Percentiles rank a stretch among this genome's conserved stretches.
Conservation (phyloP, 441 rosid species). For the Metrosideros polymorpha region DNA sequence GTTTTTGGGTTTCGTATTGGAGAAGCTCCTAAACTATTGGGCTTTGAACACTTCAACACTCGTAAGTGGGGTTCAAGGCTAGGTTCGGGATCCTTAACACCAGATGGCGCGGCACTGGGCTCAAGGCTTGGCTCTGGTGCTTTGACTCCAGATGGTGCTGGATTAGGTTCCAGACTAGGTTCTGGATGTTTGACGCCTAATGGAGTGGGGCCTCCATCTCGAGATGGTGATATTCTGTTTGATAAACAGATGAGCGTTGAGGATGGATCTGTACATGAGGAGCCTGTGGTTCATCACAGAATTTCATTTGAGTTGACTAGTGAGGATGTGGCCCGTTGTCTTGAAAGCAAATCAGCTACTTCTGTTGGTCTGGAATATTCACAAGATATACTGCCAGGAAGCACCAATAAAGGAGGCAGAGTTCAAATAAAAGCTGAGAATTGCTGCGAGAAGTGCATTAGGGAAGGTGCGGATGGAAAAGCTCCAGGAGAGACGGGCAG, state of each 20-base stretch:
- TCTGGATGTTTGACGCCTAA: constrained; percentile 64
- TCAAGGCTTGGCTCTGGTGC: constrained; percentile 42
- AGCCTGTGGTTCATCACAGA: constrained; percentile 54
- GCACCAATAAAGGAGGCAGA: neutral
- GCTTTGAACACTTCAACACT: constrained; percentile 62
- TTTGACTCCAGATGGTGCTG: constrained; percentile 1
- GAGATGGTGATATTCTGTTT: constrained; percentile 16
- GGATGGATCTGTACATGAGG: constrained; percentile 37
- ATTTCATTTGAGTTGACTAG: constrained; percentile 92
- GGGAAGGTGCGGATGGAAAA: neutral
- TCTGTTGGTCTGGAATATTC: constrained; percentile 4
- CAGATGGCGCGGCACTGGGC: constrained; percentile 41
- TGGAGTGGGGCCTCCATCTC: constrained; percentile 9
- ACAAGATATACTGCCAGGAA: neutral
- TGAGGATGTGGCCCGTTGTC: constrained; percentile 89
- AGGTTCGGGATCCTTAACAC: constrained; percentile 78
- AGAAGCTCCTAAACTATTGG: constrained; percentile 63
- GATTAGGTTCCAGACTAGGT: constrained; percentile 31
- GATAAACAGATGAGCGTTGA: constrained; percentile 12
- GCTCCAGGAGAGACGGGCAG: neutral
- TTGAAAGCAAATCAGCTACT: constrained; percentile 47
- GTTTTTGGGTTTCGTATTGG: constrained; percentile 49
- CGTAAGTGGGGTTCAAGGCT: constrained; percentile 87
- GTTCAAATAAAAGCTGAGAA: neutral
- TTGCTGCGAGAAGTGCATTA: neutral